Percentiles rank a stretch among this genome's conserved stretches.
These are phyloP conservation scores for Saccharomycopsis sp. DNA, from an alignment of 805 yeast species.

Conservation along the genomic window DNA sequence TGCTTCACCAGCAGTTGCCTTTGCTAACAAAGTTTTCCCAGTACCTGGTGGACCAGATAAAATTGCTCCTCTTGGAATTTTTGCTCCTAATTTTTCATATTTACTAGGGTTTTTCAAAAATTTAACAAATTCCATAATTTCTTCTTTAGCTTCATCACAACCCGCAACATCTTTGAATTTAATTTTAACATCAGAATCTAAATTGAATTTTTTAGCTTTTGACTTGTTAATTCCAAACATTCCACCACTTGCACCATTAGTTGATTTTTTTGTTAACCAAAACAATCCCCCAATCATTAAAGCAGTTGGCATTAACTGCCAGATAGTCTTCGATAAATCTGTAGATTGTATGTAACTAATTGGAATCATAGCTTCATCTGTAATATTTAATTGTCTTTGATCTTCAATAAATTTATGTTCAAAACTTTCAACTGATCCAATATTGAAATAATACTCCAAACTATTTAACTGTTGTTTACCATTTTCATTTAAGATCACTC, in stretches of 20 bases:
- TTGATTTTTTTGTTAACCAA: slow-evolving; percentile 64
- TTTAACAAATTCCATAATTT: slow-evolving; percentile 90
- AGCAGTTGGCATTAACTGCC: slow-evolving; percentile 81
- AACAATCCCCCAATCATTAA: slow-evolving; percentile 81
- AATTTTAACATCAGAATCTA: slow-evolving; percentile 72
- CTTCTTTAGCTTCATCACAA: slow-evolving; percentile 88
- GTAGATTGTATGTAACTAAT: slow-evolving; percentile 71
- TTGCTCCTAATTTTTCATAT: slow-evolving; percentile 84
- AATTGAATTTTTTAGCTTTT: slow-evolving; percentile 71
- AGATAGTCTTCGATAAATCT: slow-evolving; percentile 46
- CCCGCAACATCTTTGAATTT: slow-evolving; percentile 90
- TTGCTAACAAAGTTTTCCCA: slow-evolving; percentile 86
- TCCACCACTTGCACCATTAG: slow-evolving; percentile 46
- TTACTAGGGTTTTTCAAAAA: slow-evolving; percentile 77
- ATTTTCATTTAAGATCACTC: slow-evolving; percentile 53
- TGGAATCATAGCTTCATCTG: slow-evolving; percentile 61
- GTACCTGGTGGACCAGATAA: slow-evolving; percentile 96
- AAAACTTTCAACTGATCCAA: slow-evolving; percentile 84
- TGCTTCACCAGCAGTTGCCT: slow-evolving; percentile 96
- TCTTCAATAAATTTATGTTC: slow-evolving; percentile 70
- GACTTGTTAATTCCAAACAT: slow-evolving; percentile 71
- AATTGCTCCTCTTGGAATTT: slow-evolving; percentile 92
- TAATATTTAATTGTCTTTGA: slow-evolving; percentile 57
- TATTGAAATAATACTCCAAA: slow-evolving; percentile 42
- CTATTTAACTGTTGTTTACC: slow-evolving; percentile 40